A percentile compares a stretch with the other conserved stretches of the same genome.
These are phyloP conservation scores for Trichoderma guizhouense DNA, from an alignment of 2,329 filamentous ascomycete species.

Conservation along the genomic window DNA sequence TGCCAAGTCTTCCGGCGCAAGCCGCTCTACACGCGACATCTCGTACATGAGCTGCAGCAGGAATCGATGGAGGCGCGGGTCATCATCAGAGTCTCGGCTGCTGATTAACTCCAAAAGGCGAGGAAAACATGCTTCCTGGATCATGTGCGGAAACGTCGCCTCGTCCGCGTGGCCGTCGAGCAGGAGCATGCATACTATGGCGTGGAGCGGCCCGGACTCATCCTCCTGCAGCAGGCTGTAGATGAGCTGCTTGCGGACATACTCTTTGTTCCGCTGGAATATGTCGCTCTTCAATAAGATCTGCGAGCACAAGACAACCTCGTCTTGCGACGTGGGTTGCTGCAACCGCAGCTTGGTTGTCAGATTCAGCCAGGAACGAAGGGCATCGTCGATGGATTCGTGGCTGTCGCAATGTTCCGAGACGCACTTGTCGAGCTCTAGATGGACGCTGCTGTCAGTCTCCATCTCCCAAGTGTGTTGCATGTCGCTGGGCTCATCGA, in stretches of 20 bases:
- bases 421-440: conserved; percentile 49
- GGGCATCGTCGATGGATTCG: conserved; percentile 72
- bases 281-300: conserved; percentile 72
- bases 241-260: conserved; percentile 89
- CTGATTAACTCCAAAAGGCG: conserved; percentile 80
- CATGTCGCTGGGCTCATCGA: background rate
- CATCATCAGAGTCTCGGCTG: conserved; percentile 58
- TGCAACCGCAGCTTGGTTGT: conserved; percentile 73
- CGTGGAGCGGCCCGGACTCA: conserved; percentile 72
- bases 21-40: conserved; percentile 86
- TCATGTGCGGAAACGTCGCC: conserved; percentile 79
- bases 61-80: conserved; percentile 71
- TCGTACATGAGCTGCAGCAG: conserved; percentile 90
- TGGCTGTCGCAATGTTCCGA: conserved; percentile 47
- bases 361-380: conserved; percentile 80
- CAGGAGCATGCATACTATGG: conserved; percentile 79
- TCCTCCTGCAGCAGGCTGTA: conserved; percentile 91
- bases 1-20: conserved; percentile 72
- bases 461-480: background rate
- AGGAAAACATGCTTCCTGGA: conserved; percentile 77
- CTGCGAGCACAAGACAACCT: conserved; percentile 76
- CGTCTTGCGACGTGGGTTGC: conserved; percentile 72
- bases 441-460: background rate
- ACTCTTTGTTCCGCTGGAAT: conserved; percentile 72
- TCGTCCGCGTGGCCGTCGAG: conserved; percentile 82